phyloP scores from a whole-genome alignment of 495 filamentous ascomycete species.

The Aspergillus biplanus region DNA sequence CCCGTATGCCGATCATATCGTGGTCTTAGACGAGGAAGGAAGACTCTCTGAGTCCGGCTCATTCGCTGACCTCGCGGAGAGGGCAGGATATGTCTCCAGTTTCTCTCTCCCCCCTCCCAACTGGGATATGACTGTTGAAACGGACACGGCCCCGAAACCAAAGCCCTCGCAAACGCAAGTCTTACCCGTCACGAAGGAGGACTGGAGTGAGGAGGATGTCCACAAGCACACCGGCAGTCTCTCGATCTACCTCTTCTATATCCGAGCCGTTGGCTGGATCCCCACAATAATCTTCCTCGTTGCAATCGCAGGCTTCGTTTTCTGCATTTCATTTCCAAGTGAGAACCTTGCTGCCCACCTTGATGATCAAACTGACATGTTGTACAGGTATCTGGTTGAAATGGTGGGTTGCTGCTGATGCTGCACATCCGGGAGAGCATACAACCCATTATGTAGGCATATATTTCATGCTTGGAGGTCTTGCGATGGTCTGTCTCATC shows the following conservation, averaged over 20 bases:
- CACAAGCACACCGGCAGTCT: conserved; percentile 5
- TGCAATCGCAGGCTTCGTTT: conserved; percentile 4
- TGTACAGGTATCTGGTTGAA: conserved; percentile 11
- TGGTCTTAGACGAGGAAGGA: conserved; percentile 3
- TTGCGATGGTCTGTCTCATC: conserved; percentile 9
- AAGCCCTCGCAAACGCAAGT: conserved; percentile 2
- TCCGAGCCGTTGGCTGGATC: not conserved
- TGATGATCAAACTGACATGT: not conserved
- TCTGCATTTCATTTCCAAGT: conserved; percentile 12
- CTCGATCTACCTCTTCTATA: conserved; percentile 3
- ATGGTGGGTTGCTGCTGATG: conserved; percentile 4
- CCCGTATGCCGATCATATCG: conserved; percentile 11
- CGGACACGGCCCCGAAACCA: not conserved
- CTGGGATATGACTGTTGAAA: conserved; percentile 4
- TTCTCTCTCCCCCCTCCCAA: conserved; percentile 10
- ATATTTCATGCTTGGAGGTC: conserved; percentile 7
- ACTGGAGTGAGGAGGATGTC: conserved; percentile 8
- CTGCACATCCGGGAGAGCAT: conserved; percentile 2
- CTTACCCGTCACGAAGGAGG: conserved; percentile 10
- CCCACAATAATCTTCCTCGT: conserved; percentile 4
- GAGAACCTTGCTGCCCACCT: not conserved
- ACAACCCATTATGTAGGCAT: conserved; percentile 6
- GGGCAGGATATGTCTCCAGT: conserved; percentile 6
- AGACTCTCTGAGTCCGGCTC: not conserved
- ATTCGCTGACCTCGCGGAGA: not conserved